These are phyloP conservation scores for Aschersonia sp. DNA, from an alignment of 2,329 filamentous ascomycete species.

Conservation along the genomic window DNA sequence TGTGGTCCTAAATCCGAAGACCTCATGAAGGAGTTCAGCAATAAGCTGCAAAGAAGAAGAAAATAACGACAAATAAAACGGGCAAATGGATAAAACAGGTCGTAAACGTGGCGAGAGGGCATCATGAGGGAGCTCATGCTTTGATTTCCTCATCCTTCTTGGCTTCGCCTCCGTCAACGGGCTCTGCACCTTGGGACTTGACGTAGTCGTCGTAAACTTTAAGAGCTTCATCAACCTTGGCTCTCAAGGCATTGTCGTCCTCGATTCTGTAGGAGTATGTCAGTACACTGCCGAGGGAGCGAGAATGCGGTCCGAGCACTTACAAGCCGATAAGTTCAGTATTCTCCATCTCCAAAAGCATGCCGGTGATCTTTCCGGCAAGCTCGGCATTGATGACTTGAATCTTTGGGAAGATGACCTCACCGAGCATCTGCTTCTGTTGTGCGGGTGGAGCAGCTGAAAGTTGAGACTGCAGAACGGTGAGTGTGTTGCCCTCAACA, in stretches of 20 bases:
- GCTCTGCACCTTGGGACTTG: slow-evolving; percentile 52
- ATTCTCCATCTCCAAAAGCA: slow-evolving; percentile 99
- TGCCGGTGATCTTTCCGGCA: slow-evolving; percentile 98
- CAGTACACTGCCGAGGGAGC: background rate
- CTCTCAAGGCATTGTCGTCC: slow-evolving; percentile 74
- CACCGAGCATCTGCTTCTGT: slow-evolving; percentile 98
- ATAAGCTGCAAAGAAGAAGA: too few species aligned
- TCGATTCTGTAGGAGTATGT: slow-evolving; percentile 49
- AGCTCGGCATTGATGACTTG: slow-evolving; percentile 85
- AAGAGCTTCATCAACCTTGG: slow-evolving; percentile 95
- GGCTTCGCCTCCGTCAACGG: slow-evolving; percentile 20
- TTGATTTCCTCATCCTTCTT: slow-evolving; percentile 31
- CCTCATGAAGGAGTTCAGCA: too few species aligned
- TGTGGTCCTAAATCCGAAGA: background rate
- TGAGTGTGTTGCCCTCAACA: slow-evolving; percentile 15
- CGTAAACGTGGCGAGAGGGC: too few species aligned
- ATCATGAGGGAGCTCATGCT: background rate
- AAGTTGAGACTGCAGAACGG: slow-evolving; percentile 43
- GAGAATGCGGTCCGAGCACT: slow-evolving; percentile 22
- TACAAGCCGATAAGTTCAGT: slow-evolving; percentile 85
- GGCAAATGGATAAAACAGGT: too few species aligned
- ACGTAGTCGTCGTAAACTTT: slow-evolving; percentile 97
- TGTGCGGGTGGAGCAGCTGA: slow-evolving; percentile 46
- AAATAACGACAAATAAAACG: too few species aligned
- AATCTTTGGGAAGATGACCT: slow-evolving; percentile 98